A percentile compares a stretch with the other conserved stretches of the same genome.
These are phyloP conservation scores for Calonectria crousiana DNA, from an alignment of 2,329 filamentous ascomycete species.

Conservation along the genomic window DNA sequence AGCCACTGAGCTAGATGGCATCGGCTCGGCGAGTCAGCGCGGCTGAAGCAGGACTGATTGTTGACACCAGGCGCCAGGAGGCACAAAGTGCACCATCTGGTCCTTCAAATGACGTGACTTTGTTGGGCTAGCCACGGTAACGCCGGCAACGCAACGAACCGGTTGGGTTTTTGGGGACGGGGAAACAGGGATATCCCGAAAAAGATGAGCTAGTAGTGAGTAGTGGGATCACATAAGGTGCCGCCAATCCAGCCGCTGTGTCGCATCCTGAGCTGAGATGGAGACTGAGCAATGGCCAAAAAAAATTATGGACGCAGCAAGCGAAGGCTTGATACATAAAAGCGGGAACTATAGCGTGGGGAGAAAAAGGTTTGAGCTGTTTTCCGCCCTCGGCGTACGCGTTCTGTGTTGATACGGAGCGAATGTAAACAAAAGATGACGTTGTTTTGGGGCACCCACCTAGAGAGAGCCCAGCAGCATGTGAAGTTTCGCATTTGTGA, in stretches of 20 bases:
- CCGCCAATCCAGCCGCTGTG: not conserved
- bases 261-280: not conserved
- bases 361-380: constrained; percentile 2
- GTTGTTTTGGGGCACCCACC: not conserved
- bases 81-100: constrained; percentile 9
- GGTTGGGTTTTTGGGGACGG: constrained; percentile 3
- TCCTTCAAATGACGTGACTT: constrained; percentile 23
- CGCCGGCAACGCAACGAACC: constrained; percentile 22
- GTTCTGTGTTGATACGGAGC: constrained; percentile 6
- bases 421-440: constrained; percentile 29
- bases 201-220: not conserved
- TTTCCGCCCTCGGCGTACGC: not conserved
- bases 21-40: not conserved
- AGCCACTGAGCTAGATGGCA: not conserved
- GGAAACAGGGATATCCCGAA: constrained; percentile 11
- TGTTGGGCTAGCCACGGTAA: constrained; percentile 19
- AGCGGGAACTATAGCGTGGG: constrained; percentile 17
- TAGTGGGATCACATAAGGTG: constrained; percentile 1
- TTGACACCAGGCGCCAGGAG: not conserved
- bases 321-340: constrained; percentile 4
- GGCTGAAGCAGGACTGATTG: constrained; percentile 3
- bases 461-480: constrained; percentile 14
- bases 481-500: constrained; percentile 25
- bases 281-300: not conserved
- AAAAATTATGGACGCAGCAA: constrained; percentile 1